Base-by-base conservation (phyloP, 176 grass and related monocot species). In the Aechmea fasciata region DNA sequence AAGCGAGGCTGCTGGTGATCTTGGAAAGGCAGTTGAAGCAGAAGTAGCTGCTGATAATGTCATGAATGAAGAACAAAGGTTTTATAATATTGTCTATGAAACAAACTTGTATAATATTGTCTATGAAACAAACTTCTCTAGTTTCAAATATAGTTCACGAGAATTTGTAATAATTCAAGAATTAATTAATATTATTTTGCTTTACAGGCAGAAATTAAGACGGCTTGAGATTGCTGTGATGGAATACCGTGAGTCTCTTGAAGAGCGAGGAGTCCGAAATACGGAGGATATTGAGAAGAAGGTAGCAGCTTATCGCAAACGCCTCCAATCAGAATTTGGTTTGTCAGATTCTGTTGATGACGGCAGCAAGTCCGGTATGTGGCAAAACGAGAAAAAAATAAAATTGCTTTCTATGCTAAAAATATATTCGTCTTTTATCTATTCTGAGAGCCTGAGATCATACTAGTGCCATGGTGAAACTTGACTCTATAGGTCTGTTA, bases 231-330 rank as follows among this genome's bases (percentile, higher is more conserved):
- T 99, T 67, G 85, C 77, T 69, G 95, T 99, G 48, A 79, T 94
- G 84, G 84, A 99, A 68, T 94, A 99, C 65, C 84, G 78, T 75
- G 95, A 93, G 78, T 90, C 82, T 57, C 95, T 94, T 63, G 95
- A 94, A 74, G 95, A 99, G 68, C 88, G 84, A 63, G 89, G 86
- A 51, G 67, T 90, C 81, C 71, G 87, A 49, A 90, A 81, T 63
- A 64, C n/a, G 2, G 95, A 94, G 51, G 95, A 90, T 68, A 93
- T 99, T 52, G 95, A 99, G 65, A 90, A 77, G 78, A 99, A 94
- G 84, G 80, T 94, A 76, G 77, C 78, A 11, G 72, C 69, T 71
- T 82, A 99, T 61, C 84, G 90, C 48, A 89, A 62, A 67, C 80
- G 67, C 64, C 90, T 99, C 77, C 77, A 90, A 75, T 90, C 77